These are phyloP conservation scores for Mycena sp. DNA, from an alignment of 1,284 basidiomycete genomes.

Conservation along the genomic window DNA sequence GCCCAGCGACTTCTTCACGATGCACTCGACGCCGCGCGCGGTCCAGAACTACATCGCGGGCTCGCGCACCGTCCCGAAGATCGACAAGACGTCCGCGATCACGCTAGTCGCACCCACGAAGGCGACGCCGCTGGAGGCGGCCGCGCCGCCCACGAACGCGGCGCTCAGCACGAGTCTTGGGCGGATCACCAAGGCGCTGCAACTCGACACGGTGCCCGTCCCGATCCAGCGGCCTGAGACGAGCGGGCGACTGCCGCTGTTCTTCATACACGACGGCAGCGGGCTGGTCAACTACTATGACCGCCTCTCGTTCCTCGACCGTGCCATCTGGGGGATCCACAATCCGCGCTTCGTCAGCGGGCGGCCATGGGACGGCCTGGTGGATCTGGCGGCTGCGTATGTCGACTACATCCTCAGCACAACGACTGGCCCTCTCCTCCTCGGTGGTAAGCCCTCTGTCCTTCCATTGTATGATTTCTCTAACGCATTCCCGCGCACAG, in stretches of 20 bases:
- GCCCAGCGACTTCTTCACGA: constrained; percentile 50
- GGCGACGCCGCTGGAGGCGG: not conserved
- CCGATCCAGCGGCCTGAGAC: constrained; percentile 49
- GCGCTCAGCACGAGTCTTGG: constrained; percentile 19
- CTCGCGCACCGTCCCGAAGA: constrained; percentile 11
- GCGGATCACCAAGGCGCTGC: constrained; percentile 11
- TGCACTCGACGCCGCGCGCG: constrained; percentile 44
- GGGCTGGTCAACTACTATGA: constrained; percentile 65
- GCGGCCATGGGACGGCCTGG: constrained; percentile 55
- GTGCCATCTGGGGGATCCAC: constrained; percentile 66
- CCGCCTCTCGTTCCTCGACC: constrained; percentile 55
- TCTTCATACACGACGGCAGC: constrained; percentile 78
- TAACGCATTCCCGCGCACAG: constrained; percentile 45
- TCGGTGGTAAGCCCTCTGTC: constrained; percentile 63
- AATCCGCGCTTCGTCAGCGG: constrained; percentile 61
- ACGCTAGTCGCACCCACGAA: not conserved
- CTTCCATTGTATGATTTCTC: not conserved
- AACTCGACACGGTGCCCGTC: constrained; percentile 43
- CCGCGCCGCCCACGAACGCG: not conserved
- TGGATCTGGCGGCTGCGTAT: constrained; percentile 65
- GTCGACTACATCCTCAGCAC: constrained; percentile 48
- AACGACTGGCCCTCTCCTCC: constrained; percentile 49
- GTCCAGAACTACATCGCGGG: constrained; percentile 43
- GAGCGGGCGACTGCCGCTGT: constrained; percentile 51
- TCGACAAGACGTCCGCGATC: not conserved